These are phyloP conservation scores for Ophiostoma triangulosporum DNA, from an alignment of 2,329 filamentous ascomycete species.

Conservation along the genomic window DNA sequence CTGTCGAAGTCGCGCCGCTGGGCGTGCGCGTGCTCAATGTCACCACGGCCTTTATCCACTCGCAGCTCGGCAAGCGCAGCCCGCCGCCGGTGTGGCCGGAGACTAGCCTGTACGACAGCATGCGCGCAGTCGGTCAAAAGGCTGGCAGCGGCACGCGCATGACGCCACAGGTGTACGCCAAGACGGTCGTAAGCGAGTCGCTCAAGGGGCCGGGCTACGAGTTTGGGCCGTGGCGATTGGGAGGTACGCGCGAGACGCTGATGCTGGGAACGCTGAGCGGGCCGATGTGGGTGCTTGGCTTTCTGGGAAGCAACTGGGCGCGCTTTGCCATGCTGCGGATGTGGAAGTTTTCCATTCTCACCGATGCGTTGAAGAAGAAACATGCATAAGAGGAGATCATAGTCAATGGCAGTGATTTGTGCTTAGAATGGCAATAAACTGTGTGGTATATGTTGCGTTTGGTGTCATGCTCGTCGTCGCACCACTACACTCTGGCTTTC, in stretches of 20 bases:
- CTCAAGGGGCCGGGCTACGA: constrained; percentile 12
- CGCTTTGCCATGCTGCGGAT: constrained; percentile 10
- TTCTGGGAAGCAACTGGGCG: constrained; percentile 12
- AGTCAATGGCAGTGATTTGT: not conserved
- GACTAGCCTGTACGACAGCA: constrained; percentile 32
- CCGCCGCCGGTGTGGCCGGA: constrained; percentile 29
- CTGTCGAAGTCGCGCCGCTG: constrained; percentile 38
- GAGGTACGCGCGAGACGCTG: constrained; percentile 13
- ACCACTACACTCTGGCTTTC: constrained; percentile 24
- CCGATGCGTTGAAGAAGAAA: constrained; percentile 13
- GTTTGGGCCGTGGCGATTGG: constrained; percentile 8
- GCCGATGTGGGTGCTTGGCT: constrained; percentile 13
- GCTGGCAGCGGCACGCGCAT: constrained; percentile 16
- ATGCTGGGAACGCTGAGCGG: constrained; percentile 10
- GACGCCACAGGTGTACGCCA: constrained; percentile 17
- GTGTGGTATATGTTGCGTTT: not conserved
- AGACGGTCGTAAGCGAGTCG: constrained; percentile 8
- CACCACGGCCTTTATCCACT: constrained; percentile 31
- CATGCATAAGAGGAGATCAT: constrained; percentile 15
- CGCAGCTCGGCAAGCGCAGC: constrained; percentile 33
- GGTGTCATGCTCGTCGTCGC: too few relatives aligned
- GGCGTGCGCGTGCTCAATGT: constrained; percentile 41
- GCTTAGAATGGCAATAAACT: not conserved
- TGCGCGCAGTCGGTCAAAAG: constrained; percentile 18
- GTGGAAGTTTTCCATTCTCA: constrained; percentile 10